phyloP scores from a whole-genome alignment of 768 basidiomycete genomes.

The Lactarius evosmus region DNA sequence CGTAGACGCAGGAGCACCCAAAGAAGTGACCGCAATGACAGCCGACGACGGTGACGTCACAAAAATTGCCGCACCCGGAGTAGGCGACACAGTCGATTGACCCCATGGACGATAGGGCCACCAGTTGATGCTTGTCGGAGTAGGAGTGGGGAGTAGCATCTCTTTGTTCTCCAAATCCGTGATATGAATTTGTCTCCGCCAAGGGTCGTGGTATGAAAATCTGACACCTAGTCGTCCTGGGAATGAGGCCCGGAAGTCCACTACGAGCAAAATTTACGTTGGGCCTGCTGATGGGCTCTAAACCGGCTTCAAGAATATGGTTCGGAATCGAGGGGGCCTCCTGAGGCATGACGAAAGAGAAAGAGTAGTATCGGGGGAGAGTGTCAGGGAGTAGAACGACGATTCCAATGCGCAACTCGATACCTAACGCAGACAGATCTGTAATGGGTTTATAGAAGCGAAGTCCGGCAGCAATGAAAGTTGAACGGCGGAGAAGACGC shows the following conservation, averaged over 20 bases:
- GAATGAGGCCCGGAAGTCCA: neutral
- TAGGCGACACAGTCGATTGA: slow-evolving; percentile 14
- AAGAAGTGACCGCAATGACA: neutral
- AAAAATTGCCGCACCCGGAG: slow-evolving; percentile 1
- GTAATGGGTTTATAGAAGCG: too few species aligned
- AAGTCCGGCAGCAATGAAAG: slow-evolving; percentile 80
- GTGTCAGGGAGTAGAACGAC: slow-evolving; percentile 28
- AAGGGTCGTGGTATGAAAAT: neutral
- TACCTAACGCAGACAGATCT: too few species aligned
- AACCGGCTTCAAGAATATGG: neutral
- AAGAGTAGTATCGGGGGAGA: neutral
- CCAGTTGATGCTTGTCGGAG: slow-evolving; percentile 34
- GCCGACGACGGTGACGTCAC: neutral
- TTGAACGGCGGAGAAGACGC: slow-evolving; percentile 72
- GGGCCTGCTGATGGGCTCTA: slow-evolving; percentile 4
- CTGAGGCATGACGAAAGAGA: neutral
- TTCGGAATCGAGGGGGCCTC: neutral
- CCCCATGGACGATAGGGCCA: slow-evolving; percentile 37
- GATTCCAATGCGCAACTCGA: slow-evolving; percentile 34
- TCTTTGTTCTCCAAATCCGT: neutral
- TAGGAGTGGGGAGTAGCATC: neutral
- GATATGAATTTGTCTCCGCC: too few species aligned
- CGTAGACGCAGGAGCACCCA: neutral
- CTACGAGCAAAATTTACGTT: too few species aligned
- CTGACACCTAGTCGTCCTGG: neutral